Evolutionary conservation across 176 grass and related monocot genomes (phyloP), one percentile per base, ranked within the genome.

Genomic region (Poa annua): DNA sequence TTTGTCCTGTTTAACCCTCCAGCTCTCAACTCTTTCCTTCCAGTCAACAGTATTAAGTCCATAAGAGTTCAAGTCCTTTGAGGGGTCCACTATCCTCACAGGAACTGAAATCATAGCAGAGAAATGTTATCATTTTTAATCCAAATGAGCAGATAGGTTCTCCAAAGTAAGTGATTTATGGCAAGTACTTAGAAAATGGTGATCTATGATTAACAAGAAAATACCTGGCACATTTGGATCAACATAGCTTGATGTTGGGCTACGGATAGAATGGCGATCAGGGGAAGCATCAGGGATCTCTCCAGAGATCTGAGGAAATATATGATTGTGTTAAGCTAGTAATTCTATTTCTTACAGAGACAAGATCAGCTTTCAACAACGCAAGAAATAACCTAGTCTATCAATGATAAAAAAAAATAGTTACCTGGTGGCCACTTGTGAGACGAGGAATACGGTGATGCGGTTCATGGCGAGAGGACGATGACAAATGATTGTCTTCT

Each of bases 11-110:
- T 94, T 99, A 56, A 89, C 84, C 74, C 91, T 99, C 97, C 97
- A 99, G 91, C 93, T 92, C 60, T 96, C 93, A 52, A 99, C 89
- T 92, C 97, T 94, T 90, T 99, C 97, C 83, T 99, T 96, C 97
- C 97, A 99, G 83, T 99, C 97, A 85, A 99, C 89, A 48, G 53
- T 96, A 20, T 66, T 90, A 74, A 99, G 86, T n/a, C 97, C 97
- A 39, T 99, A 99, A 16, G 97, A 94, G 75, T 99, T 99, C 86
- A 99, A 91, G 82, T 99, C 97, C 86, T 96, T 99, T 2, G 91
- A 94, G 68, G 97, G 97, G 80, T 99, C 93, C 78, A 99, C 97
- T 83, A 93, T 99, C 87, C 97, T 96, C 81, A 99, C 97, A 54
- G 97, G 97, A 90, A 99, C 97, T 99, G 84, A 83, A 92, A 85